These are phyloP conservation scores for Xylaria palmicola DNA, from an alignment of 495 filamentous ascomycete species.

Conservation along the genomic window DNA sequence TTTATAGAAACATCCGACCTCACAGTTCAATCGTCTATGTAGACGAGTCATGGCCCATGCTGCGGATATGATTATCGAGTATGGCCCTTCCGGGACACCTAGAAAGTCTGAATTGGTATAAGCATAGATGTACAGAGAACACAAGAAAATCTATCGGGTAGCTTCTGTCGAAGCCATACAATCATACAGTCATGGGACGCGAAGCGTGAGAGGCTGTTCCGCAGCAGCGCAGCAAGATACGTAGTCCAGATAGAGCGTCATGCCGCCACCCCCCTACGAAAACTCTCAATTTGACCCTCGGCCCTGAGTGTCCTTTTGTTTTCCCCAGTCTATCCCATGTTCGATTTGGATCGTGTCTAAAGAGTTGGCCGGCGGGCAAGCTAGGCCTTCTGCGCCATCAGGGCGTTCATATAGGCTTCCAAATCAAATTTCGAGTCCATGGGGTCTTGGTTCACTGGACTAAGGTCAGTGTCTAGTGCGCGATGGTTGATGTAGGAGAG, in stretches of 20 bases:
- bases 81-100: background rate
- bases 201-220: slow-evolving; percentile 9
- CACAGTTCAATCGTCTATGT: background rate
- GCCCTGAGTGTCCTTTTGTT: slow-evolving; percentile 11
- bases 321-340: slow-evolving; percentile 13
- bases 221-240: slow-evolving; percentile 2
- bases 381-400: slow-evolving; percentile 51
- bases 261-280: slow-evolving; percentile 1
- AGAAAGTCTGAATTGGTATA: slow-evolving; percentile 17
- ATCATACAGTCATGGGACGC: slow-evolving; percentile 36
- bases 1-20: background rate
- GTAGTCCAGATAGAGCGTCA: slow-evolving; percentile 3
- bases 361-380: background rate
- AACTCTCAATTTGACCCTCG: slow-evolving; percentile 9
- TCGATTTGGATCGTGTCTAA: slow-evolving; percentile 9
- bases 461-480: slow-evolving; percentile 16
- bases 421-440: slow-evolving; percentile 85
- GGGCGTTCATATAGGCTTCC: slow-evolving; percentile 72
- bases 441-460: slow-evolving; percentile 77
- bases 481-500: background rate
- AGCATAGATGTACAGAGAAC: slow-evolving; percentile 43
- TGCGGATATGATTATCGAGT: background rate
- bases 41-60: too few relatives aligned
- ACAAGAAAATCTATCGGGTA: slow-evolving; percentile 44
- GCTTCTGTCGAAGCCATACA: slow-evolving; percentile 31